Evolutionary conservation across 139 green algal genomes (phyloP), one percentile per base, ranked within the genome.

Genomic region (Picochlorum sp.): DNA sequence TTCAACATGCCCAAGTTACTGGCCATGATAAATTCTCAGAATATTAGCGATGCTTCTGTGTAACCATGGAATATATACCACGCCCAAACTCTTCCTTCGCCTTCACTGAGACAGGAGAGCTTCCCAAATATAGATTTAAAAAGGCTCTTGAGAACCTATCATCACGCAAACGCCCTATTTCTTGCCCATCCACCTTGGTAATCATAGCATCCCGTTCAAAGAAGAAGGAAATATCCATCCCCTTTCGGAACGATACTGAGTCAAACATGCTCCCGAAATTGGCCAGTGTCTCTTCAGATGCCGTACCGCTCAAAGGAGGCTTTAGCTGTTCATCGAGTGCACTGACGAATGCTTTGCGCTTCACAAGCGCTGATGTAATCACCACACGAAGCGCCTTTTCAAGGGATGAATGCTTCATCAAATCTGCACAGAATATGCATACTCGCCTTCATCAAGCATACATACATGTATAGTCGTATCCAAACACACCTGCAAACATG

Each of bases 1-100:
- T 88, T 57, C 80, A 83, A 69, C 91, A 97, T 72, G 89, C 90
- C 16, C 86, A 90, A 47, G 57, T 41, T 4, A 96, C 88, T 23
- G 91, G 91, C 3, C 91, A 97, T 71, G 47, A 37, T 7, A 72
- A 79, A 26, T 79, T 79, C 28, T n/a, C 30, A 23, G 72, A 79
- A 57, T 79, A 79, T 24, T 74, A 66, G 50, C 57, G 30, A 26
- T 18, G n/a, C 41, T 10, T 26, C 23, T 65, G 7, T 41, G 56
- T 55, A 23, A 49, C n/a, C n/a, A 62, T 49, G 20, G 56, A 62
- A 31, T 28, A 28, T 21, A 66, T 7, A 21, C 60, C 60, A 6
- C 14, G 15, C 16, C 30, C 60, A 55, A 66, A 66, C 4, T 6
- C 34, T 21, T 56, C 13, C 24, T 66, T 66, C 8, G 60, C 60